A percentile compares a stretch with the other conserved stretches of the same genome.
phyloP scores from a whole-genome alignment of 768 basidiomycete genomes.

The Tricholoma furcatifolium region DNA sequence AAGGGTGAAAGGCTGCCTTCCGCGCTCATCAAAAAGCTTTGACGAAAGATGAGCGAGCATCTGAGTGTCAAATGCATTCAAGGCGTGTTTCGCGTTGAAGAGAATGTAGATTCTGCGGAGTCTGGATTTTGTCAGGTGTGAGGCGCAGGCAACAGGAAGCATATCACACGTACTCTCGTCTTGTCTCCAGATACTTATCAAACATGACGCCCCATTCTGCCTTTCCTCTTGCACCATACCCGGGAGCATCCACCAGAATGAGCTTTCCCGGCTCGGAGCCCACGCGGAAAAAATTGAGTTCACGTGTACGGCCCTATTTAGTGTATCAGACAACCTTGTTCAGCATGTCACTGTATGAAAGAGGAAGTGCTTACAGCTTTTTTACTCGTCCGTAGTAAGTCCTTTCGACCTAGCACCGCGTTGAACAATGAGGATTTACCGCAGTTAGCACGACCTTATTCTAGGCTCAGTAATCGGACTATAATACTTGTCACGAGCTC shows the following conservation, averaged over 20 bases:
- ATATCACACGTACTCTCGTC: constrained; percentile 51
- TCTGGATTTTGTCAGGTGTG: constrained; percentile 35
- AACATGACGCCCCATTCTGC: constrained; percentile 76
- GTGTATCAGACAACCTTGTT: neutral
- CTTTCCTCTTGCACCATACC: constrained; percentile 74
- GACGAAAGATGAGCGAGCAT: constrained; percentile 60
- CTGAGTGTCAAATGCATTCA: constrained; percentile 52
- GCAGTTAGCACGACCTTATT: constrained; percentile 71
- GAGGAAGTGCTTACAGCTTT: constrained; percentile 55
- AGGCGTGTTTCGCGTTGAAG: constrained; percentile 64
- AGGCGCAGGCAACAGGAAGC: constrained; percentile 1
- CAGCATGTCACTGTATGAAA: neutral
- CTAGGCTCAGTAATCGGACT: neutral
- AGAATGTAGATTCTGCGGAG: constrained; percentile 70
- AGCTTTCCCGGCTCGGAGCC: constrained; percentile 57
- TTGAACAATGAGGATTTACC: constrained; percentile 79
- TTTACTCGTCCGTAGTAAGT: constrained; percentile 62
- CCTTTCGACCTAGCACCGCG: constrained; percentile 56
- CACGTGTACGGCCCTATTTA: constrained; percentile 65
- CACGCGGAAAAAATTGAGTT: constrained; percentile 73
- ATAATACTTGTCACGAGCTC: neutral
- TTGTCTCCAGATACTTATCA: constrained; percentile 57
- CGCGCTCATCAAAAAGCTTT: constrained; percentile 36
- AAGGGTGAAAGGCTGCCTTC: constrained; percentile 50
- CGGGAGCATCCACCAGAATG: constrained; percentile 77